Percentiles rank a stretch among this genome's conserved stretches.
Conservation (phyloP, 169 alveolate genomes). For the Plasmodium berghei region DNA sequence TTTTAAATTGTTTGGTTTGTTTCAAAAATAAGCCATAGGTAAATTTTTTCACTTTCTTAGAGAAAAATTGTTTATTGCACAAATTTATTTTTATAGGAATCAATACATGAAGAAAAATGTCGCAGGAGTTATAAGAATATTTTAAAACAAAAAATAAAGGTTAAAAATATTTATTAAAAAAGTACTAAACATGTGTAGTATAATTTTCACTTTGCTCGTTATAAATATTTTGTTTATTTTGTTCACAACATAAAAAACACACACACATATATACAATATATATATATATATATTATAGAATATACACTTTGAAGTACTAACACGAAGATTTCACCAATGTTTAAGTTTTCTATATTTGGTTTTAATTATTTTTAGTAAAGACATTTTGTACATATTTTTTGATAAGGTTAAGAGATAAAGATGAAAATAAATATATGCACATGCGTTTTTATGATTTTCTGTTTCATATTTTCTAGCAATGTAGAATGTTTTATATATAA, state of each 20-base stretch:
- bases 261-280: background rate
- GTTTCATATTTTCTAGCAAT: too few species aligned
- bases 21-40: too few species aligned
- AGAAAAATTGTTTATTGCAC: background rate
- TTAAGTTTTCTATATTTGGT: conserved; percentile 31
- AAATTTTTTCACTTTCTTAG: background rate
- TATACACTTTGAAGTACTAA: background rate
- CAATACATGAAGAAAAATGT: conserved; percentile 18
- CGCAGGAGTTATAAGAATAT: background rate
- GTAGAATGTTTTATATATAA: too few species aligned
- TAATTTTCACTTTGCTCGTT: too few species aligned
- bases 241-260: too few species aligned
- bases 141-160: conserved; percentile 27
- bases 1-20: background rate
- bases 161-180: background rate
- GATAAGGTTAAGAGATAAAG: conserved; percentile 39
- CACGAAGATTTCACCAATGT: background rate
- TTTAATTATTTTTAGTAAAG: conserved; percentile 63
- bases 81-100: conserved; percentile 30
- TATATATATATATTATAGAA: conserved; percentile 1
- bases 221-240: too few species aligned
- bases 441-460: background rate
- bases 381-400: conserved; percentile 30
- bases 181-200: background rate
- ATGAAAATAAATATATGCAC: background rate